Evolutionary conservation across 1,139 yeast genomes (phyloP).

Genomic region (Hyphopichia burtonii): DNA sequence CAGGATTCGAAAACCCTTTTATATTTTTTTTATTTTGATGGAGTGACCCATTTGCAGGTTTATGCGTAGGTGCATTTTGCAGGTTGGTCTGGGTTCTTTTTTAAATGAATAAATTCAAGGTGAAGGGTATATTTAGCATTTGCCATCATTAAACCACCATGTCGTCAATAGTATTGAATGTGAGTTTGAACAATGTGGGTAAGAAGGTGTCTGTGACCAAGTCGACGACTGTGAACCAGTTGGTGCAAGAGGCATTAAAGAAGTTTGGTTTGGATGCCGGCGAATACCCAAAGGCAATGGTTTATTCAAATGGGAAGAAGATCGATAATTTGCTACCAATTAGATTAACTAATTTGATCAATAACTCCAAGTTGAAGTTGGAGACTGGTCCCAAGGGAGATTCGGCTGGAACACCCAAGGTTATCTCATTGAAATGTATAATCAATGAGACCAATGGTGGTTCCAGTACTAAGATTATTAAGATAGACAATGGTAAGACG

Average conservation of each 20-base stretch:
- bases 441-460: not conserved
- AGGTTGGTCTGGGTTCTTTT: too few species aligned
- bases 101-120: too few species aligned
- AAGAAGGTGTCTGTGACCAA: constrained; percentile 26
- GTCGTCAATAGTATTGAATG: constrained; percentile 24
- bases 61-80: too few species aligned
- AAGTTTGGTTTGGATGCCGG: constrained; percentile 30
- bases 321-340: constrained; percentile 35
- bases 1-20: not conserved
- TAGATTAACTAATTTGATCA: constrained; percentile 31
- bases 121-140: too few species aligned
- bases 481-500: not conserved
- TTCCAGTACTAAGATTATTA: not conserved
- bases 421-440: not conserved
- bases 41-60: too few species aligned
- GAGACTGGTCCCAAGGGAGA: constrained; percentile 10
- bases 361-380: constrained; percentile 29
- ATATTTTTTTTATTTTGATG: not conserved
- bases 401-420: not conserved
- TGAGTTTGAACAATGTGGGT: constrained; percentile 16
- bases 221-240: constrained; percentile 28
- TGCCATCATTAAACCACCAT: constrained; percentile 9
- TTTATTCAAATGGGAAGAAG: constrained; percentile 24
- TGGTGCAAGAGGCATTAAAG: constrained; percentile 22
- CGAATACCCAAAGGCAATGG: constrained; percentile 9